Conservation (phyloP, 768 basidiomycete species). For the Naganishia friedmannii region DNA sequence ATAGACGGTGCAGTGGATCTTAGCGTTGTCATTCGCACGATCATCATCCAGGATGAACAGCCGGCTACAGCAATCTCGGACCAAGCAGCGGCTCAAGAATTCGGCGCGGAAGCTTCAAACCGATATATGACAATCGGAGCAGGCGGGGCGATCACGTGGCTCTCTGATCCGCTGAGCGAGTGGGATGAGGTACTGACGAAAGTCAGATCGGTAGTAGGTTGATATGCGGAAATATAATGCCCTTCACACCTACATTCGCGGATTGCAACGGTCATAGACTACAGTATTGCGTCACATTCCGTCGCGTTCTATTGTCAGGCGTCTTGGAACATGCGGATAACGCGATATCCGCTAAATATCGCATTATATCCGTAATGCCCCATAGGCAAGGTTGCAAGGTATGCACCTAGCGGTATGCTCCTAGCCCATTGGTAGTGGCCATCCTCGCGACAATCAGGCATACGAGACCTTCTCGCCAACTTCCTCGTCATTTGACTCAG, state of each 20-base stretch:
- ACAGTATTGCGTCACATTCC: no score
- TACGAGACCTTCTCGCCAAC: conserved; percentile 14
- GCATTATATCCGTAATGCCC: no score
- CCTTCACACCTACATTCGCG: neutral
- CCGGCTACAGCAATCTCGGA: neutral
- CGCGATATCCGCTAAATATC: no score
- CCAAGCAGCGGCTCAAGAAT: neutral
- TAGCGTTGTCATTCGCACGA: conserved; percentile 89
- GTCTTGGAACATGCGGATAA: no score
- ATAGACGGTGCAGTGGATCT: conserved; percentile 85
- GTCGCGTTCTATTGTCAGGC: no score
- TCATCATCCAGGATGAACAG: conserved; percentile 56
- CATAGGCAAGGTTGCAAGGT: no score
- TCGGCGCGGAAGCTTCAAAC: conserved; percentile 26
- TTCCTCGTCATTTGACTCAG: conserved; percentile 25
- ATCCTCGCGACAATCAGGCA: neutral
- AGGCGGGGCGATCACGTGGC: conserved; percentile 93
- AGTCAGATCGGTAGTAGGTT: conserved; percentile 54
- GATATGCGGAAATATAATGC: neutral
- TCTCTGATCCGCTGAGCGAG: conserved; percentile 77
- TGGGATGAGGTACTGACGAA: conserved; percentile 96
- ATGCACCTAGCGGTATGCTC: no score
- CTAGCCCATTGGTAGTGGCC: no score
- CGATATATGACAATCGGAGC: conserved; percentile 63
- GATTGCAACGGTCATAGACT: no score